Conservation (phyloP, 2,329 filamentous ascomycete species). For the Colletotrichum destructivum region DNA sequence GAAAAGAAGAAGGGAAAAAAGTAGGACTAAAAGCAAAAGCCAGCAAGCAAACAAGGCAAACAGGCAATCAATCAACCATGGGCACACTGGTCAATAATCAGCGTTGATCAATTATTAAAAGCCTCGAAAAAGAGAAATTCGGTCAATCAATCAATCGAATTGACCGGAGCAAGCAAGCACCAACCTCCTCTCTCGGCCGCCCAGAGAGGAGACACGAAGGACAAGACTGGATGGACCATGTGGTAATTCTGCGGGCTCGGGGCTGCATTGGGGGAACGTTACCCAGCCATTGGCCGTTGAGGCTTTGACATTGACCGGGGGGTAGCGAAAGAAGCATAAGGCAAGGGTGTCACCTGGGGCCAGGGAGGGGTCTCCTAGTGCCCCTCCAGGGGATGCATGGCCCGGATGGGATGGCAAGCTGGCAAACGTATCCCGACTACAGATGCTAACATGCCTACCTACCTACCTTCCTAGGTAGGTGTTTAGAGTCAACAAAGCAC, state of each 20-base stretch:
- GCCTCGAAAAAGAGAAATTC: neutral
- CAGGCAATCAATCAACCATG: conserved; percentile 16
- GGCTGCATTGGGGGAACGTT: conserved; percentile 1
- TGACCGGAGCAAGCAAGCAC: conserved; percentile 2
- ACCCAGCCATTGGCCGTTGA: conserved; percentile 15
- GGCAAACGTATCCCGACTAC: too few relatives aligned
- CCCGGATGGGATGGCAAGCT: too few relatives aligned
- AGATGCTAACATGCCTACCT: neutral
- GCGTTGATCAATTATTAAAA: neutral
- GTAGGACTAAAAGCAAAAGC: conserved; percentile 5
- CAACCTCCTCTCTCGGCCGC: neutral
- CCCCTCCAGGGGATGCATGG: neutral
- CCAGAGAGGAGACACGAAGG: neutral
- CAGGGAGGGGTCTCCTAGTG: neutral
- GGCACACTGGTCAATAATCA: conserved; percentile 21
- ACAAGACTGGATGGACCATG: neutral
- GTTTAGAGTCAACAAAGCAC: too few relatives aligned
- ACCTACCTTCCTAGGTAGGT: neutral
- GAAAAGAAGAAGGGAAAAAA: neutral
- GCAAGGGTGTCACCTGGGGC: conserved; percentile 12
- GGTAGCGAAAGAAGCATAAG: conserved; percentile 37
- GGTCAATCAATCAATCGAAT: conserved; percentile 19
- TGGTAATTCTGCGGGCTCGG: conserved; percentile 3
- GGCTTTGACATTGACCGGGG: conserved; percentile 17
- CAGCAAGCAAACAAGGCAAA: conserved; percentile 1